A percentile compares a stretch with the other conserved stretches of the same genome.
phyloP scores from a whole-genome alignment of 2,329 filamentous ascomycete genomes.

The Cryphonectria carpinicola region DNA sequence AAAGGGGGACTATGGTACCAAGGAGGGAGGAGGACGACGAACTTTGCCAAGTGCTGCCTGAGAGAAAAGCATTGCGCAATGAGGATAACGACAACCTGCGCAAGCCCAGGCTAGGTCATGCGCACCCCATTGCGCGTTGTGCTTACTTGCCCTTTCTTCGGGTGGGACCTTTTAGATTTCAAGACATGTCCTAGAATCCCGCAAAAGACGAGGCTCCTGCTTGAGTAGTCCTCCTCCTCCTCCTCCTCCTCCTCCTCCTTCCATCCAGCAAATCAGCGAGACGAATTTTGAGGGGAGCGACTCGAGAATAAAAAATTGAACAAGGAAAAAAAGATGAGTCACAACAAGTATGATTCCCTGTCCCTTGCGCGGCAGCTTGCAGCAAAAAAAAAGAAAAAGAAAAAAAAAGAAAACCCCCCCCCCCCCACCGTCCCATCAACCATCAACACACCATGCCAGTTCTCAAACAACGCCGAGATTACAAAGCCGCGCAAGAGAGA shows the following conservation, averaged over 20 bases:
- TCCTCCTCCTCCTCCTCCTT: too few relatives aligned
- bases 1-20: background rate
- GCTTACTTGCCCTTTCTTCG: background rate
- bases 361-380: background rate
- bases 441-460: slow-evolving; percentile 2
- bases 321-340: slow-evolving; percentile 7
- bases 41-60: slow-evolving; percentile 1
- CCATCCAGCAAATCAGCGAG: slow-evolving; percentile 9
- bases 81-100: background rate
- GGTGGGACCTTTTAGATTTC: too few relatives aligned
- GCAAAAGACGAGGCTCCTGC: background rate
- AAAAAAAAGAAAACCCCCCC: too few relatives aligned
- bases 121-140: slow-evolving; percentile 5
- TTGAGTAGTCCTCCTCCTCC: too few relatives aligned
- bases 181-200: background rate
- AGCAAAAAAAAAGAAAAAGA: background rate
- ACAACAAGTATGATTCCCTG: slow-evolving; percentile 15
- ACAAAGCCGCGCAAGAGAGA: background rate
- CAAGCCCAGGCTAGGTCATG: background rate
- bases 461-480: slow-evolving; percentile 10
- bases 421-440: background rate
- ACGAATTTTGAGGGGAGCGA: slow-evolving; percentile 6
- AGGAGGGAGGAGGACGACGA: background rate
- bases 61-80: slow-evolving; percentile 4
- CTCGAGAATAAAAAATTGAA: background rate